A percentile compares a stretch with the other conserved stretches of the same genome.
Conservation (phyloP, 1,284 basidiomycete species). For the Athelia sp. region DNA sequence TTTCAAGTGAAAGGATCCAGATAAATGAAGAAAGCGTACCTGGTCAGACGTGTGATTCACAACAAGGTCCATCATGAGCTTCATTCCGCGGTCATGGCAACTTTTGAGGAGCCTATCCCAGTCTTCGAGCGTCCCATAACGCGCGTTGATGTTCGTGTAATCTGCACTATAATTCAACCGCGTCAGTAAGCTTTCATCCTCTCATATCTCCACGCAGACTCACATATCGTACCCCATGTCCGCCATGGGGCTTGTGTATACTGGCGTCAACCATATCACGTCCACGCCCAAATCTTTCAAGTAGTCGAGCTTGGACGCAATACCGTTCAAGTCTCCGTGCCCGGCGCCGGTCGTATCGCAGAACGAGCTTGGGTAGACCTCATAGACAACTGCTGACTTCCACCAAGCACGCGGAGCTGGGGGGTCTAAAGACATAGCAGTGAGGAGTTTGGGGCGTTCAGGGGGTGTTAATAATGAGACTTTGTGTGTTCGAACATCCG, state of each 20-base stretch:
- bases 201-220: conserved; percentile 7
- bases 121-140: conserved; percentile 69
- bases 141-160: conserved; percentile 67
- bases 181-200: too few relatives aligned
- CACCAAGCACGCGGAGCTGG: conserved; percentile 44
- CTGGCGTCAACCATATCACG: conserved; percentile 72
- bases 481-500: too few relatives aligned
- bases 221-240: conserved; percentile 78
- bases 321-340: conserved; percentile 67
- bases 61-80: conserved; percentile 77
- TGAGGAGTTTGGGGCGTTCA: too few relatives aligned
- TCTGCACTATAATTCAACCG: conserved; percentile 56
- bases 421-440: neutral
- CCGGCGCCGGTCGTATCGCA: conserved; percentile 73
- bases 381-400: conserved; percentile 63
- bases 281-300: conserved; percentile 67
- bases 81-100: conserved; percentile 64
- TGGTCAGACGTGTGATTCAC: conserved; percentile 79
- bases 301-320: conserved; percentile 64
- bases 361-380: conserved; percentile 77
- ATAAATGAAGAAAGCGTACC: conserved; percentile 23
- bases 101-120: conserved; percentile 61
- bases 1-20: too few relatives aligned
- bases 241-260: conserved; percentile 64
- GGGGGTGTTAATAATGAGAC: too few relatives aligned